Evolutionary conservation across 805 yeast species (phyloP), one percentile per base, ranked within the genome.

Genomic region (Zygotorulaspora chibaensis): DNA sequence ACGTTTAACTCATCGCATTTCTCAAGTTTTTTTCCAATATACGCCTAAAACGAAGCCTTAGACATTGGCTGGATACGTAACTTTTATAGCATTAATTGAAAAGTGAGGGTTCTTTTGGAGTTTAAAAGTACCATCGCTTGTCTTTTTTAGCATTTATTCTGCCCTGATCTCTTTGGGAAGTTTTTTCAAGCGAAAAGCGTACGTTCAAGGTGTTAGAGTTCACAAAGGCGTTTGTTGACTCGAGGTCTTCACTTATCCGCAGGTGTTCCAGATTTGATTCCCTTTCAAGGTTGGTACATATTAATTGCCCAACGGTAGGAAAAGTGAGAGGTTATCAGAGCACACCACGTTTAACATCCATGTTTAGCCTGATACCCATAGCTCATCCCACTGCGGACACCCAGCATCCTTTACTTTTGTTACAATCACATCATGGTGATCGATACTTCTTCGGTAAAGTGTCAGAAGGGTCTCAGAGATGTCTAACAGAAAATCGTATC

Each of bases 391-490:
- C 87, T 0, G 66, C 76, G 23, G 91, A 84, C 52, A 68, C 81
- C 1, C 56, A 62, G 18, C 79, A 76, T 51, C 87, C 90, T 0
- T 65, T 80, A 26, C 59, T 83, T 11, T 64, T 79, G 56, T 63
- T 84, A 37, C 65, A 62, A 38, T 54, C 71, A 0, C 62, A 55
- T 12, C 71, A 69, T 47, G 70, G 69, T 27, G 65, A 64, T 9
- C 58, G 65, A 20, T 85, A 80, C 54, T 65, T 89, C 38, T 75
- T 91, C 58, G 99, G 98, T 2, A 80, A 81, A 44, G 65, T 87
- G 2, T 79, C 91, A 3, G 97, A 90, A 61, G 98, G 98, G 2
- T 68, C 87, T 0, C 99, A 91, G 62, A 70, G 99, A 56, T 68
- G 77, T 2, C 65, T 87, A 42, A 77, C 78, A 47, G 88, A 84